Base-by-base conservation (phyloP, 176 grass and related monocot species). In the Metroxylon sagu region DNA sequence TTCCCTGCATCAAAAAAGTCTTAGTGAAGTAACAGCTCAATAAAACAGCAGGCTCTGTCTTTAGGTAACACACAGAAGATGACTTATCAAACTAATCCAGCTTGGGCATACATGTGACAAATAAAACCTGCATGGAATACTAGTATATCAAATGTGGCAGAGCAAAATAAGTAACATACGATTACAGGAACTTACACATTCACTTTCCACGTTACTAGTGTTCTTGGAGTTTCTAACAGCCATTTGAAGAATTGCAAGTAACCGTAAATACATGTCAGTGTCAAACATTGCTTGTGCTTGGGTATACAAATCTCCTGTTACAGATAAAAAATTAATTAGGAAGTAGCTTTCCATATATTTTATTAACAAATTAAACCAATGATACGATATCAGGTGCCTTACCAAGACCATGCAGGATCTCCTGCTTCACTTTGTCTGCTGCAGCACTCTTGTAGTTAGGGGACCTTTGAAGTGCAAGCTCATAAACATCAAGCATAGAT, bases 401-500 rank as follows among this genome's bases (percentile, higher is more conserved):
- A 97, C 93, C 93, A 78, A 97, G 81, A 77, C 87, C 93, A 67
- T 67, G 81, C 64, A 97, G 76, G 58, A 97, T 85, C 72, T 97
- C 93, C 83, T 91, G 93, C 84, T 97, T 97, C 66, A 97, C 93
- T 74, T 88, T 91, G 74, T 85, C 84, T 50, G 76, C 76, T 49
- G 87, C 74, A 73, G 71, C 85, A 64, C 76, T 91, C 70, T 86
- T 90, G 76, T 83, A 91, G 80, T 83, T 88, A 66, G 84, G 87
- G 48, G 80, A 90, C 64, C 80, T 88, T 82, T 97, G 87, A 71
- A 97, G 87, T 73, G 83, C 93, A 79, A 97, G 66, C 70, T 97
- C 81, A 56, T 97, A 97, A 70, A 97, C 80, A 75, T 97, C 87
- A 62, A 97, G 83, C 69, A 97, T 85, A 69, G 87, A 97, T 72